These are phyloP conservation scores for Triticum dicoccoides DNA, from an alignment of 176 grass and related monocot genomes.

Conservation along the genomic window DNA sequence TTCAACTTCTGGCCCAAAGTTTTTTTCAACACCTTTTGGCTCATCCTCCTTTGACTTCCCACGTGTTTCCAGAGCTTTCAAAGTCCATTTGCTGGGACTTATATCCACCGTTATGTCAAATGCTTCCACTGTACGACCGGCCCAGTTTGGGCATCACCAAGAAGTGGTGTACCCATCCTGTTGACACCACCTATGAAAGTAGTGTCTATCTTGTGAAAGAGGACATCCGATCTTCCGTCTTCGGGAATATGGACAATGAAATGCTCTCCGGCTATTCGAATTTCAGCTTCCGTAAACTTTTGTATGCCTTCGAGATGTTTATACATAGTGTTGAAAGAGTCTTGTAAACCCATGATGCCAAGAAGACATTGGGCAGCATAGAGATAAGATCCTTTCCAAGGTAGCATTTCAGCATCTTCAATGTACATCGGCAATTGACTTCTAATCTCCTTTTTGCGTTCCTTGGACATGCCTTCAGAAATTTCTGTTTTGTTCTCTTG, in stretches of 20 bases:
- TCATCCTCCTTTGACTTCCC: neutral
- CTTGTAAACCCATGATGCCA: neutral
- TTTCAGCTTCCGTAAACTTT: neutral
- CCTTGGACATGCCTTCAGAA: neutral
- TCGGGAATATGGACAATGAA: neutral
- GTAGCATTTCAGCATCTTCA: neutral
- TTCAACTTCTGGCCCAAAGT: neutral
- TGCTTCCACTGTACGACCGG: neutral
- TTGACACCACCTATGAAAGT: neutral
- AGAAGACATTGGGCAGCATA: neutral
- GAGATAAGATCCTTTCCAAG: neutral
- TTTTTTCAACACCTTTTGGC: neutral
- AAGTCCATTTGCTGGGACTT: neutral
- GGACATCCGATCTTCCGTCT: neutral
- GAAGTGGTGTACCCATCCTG: neutral
- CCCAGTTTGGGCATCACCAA: neutral
- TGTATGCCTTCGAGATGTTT: neutral
- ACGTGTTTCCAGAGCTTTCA: neutral
- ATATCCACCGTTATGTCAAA: neutral
- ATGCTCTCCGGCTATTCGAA: neutral
- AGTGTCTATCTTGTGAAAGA: neutral
- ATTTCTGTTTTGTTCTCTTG: neutral
- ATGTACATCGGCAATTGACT: neutral
- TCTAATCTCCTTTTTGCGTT: neutral
- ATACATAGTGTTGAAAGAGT: neutral